phyloP scores from a whole-genome alignment of 1,139 yeast genomes.

The Yamadazyma epiphylla region DNA sequence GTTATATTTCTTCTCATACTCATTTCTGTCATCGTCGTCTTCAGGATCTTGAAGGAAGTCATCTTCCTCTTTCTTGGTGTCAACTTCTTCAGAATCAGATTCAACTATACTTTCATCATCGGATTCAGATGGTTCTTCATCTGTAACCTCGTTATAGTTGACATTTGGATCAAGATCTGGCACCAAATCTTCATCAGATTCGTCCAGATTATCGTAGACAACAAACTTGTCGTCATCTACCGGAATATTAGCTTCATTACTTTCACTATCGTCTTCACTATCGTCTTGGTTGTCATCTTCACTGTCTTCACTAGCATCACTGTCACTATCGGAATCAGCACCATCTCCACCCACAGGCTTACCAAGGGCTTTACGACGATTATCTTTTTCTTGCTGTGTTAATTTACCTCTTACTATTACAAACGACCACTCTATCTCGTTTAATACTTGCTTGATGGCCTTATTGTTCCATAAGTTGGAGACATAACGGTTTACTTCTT shows the following conservation, averaged over 20 bases:
- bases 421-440: constrained; percentile 55
- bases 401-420: constrained; percentile 58
- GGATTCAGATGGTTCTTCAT: constrained; percentile 52
- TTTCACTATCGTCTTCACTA: constrained; percentile 7
- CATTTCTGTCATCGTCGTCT: constrained; percentile 14
- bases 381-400: constrained; percentile 39
- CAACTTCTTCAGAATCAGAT: constrained; percentile 15
- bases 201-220: constrained; percentile 53
- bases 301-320: constrained; percentile 11
- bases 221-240: constrained; percentile 27
- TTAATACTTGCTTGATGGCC: constrained; percentile 41
- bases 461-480: constrained; percentile 61
- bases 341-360: constrained; percentile 16
- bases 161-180: constrained; percentile 36
- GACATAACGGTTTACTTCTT: constrained; percentile 40
- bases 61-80: constrained; percentile 25
- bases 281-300: constrained; percentile 16
- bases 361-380: constrained; percentile 24
- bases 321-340: constrained; percentile 18
- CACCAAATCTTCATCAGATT: constrained; percentile 46
- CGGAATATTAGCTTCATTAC: constrained; percentile 12
- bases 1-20: constrained; percentile 15
- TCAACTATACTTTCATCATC: constrained; percentile 25
- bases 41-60: constrained; percentile 34
- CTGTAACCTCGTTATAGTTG: constrained; percentile 60